phyloP scores from a whole-genome alignment of 2,329 filamentous ascomycete species.

The Aspergillus fumigatiaffinis region DNA sequence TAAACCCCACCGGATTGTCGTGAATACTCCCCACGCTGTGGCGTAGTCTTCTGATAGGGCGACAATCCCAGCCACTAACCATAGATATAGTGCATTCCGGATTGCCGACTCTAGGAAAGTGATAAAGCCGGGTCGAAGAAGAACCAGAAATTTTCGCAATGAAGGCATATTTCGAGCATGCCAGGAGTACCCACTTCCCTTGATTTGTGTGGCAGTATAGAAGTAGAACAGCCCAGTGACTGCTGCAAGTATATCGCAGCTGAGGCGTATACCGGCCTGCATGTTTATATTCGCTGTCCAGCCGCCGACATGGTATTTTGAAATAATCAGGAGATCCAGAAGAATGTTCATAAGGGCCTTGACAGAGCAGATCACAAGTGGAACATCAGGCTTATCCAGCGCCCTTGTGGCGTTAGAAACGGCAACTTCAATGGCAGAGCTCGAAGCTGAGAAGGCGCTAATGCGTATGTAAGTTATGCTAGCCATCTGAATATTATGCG shows the following conservation, averaged over 20 bases:
- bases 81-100: slow-evolving; percentile 67
- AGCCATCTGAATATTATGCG: slow-evolving; percentile 51
- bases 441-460: slow-evolving; percentile 59
- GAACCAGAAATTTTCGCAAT: slow-evolving; percentile 42
- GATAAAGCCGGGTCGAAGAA: slow-evolving; percentile 55
- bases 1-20: no score
- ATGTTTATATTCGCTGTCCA: slow-evolving; percentile 57
- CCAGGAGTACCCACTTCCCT: not conserved
- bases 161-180: not conserved
- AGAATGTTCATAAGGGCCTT: slow-evolving; percentile 66
- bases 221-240: slow-evolving; percentile 59
- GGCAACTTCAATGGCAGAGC: slow-evolving; percentile 60
- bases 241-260: slow-evolving; percentile 57
- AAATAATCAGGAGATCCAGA: slow-evolving; percentile 64
- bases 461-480: slow-evolving; percentile 65
- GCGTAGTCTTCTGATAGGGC: slow-evolving; percentile 61
- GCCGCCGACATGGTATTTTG: slow-evolving; percentile 57
- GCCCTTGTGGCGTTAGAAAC: slow-evolving; percentile 60
- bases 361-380: slow-evolving; percentile 59
- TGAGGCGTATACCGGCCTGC: slow-evolving; percentile 61
- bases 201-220: slow-evolving; percentile 23
- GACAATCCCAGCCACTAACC: slow-evolving; percentile 64
- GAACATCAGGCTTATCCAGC: slow-evolving; percentile 66
- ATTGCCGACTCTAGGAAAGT: slow-evolving; percentile 64
- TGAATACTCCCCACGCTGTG: slow-evolving; percentile 71